Base-by-base conservation (phyloP, 1,284 basidiomycete species). In the Blastosporella zonata region DNA sequence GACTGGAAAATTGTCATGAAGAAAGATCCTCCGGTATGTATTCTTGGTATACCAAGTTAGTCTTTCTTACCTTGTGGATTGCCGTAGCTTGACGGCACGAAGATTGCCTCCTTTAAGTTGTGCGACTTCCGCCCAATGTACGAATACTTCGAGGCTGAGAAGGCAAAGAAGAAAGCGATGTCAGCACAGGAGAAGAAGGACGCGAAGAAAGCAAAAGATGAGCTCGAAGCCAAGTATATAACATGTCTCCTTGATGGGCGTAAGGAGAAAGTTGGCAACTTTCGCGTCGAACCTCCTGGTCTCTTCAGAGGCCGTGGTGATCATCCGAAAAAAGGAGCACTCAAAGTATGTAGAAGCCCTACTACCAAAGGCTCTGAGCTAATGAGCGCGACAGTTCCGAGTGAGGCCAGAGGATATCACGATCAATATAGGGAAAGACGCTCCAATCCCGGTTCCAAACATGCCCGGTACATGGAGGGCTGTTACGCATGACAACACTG, bases 221-320 rank as follows among this genome's bases (percentile, higher is more conserved):
- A 83, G 44, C 62, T 87, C 47, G 97, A 99, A 67, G 83, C 80
- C 41, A 88, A 88, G 54, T 98, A 93, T 68, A 85, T 83, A 37
- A 79, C 79, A 29, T 98, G 96, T 67, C 61, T 87, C 12, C 83
- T 99, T 36, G 94, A 99, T 62, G 96, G 95, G 18, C 84, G 94
- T 46, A 95, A 94, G 69, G 97, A 99, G 73, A 97, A 97, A 67
- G 84, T 97, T 45, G 97, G 97, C 48, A 99, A 99, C 73, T 98
- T 99, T 76, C 84, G 94, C 57, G 87, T 98, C 43, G 97, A 99
- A 77, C 97, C 97, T 63, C 97, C 97, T 15, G 93, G 94, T 35
- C 74, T 99, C 36, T 99, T 99, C 74, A 79, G 96, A 68, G 97
- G 97, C 52, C 94, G 97, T 57, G 97, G 97, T 51, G 93, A 97